phyloP scores from a whole-genome alignment of 2,329 filamentous ascomycete species.

The Trichoderma koningii region DNA sequence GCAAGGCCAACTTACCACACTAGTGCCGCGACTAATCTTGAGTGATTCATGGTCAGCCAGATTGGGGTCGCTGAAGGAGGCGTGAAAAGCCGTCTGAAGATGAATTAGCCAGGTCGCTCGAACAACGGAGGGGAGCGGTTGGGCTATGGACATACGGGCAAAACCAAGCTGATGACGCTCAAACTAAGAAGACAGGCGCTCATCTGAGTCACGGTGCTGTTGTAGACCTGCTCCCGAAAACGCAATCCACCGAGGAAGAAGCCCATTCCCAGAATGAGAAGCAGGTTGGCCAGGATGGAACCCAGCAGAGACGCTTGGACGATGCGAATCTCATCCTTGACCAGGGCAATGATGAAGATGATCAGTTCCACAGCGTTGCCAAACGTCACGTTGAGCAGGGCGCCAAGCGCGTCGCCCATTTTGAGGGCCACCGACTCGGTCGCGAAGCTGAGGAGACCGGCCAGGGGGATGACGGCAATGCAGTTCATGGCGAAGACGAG shows the following conservation, averaged over 20 bases:
- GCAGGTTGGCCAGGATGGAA: constrained; percentile 83
- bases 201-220: constrained; percentile 94
- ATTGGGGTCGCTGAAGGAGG: constrained; percentile 68
- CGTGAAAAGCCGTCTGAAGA: constrained; percentile 80
- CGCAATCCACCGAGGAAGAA: constrained; percentile 85
- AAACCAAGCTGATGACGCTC: constrained; percentile 83
- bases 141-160: constrained; percentile 62
- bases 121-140: constrained; percentile 34
- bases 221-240: constrained; percentile 91
- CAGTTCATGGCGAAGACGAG: constrained; percentile 74
- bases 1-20: constrained; percentile 61
- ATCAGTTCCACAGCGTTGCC: constrained; percentile 80
- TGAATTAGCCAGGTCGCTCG: constrained; percentile 31
- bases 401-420: constrained; percentile 72
- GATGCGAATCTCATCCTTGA: constrained; percentile 83
- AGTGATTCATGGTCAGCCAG: constrained; percentile 71
- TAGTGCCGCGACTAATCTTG: constrained; percentile 86
- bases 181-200: constrained; percentile 88
- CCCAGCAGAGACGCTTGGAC: constrained; percentile 89
- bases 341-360: constrained; percentile 78
- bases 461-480: constrained; percentile 73
- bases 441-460: constrained; percentile 70
- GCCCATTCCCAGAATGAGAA: constrained; percentile 89
- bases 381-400: constrained; percentile 75
- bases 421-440: constrained; percentile 74